Conservation (phyloP, 768 basidiomycete genomes). For the Mycena venus region DNA sequence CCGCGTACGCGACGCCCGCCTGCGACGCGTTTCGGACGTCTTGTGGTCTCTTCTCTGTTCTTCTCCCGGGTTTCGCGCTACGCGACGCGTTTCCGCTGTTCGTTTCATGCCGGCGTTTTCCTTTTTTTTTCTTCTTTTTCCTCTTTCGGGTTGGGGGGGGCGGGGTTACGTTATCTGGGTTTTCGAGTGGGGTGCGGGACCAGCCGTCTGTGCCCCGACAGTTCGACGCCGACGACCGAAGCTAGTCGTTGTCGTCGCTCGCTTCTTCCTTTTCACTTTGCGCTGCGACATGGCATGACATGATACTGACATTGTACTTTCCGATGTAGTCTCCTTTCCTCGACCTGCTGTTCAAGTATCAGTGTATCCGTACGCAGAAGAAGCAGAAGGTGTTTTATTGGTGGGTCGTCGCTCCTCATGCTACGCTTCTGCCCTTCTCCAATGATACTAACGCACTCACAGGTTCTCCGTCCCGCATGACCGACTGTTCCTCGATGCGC, state of each 20-base stretch:
- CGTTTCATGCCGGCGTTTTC: background rate
- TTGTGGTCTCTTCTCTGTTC: no score
- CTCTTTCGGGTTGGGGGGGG: background rate
- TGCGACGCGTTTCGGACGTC: background rate
- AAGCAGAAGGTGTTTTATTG: conserved; percentile 99
- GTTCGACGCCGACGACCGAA: no score
- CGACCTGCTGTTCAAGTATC: conserved; percentile 94
- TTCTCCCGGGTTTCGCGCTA: no score
- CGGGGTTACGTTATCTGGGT: background rate
- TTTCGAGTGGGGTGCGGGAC: background rate
- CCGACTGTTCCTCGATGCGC: conserved; percentile 94
- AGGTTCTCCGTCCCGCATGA: conserved; percentile 99
- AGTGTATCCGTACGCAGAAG: conserved; percentile 97
- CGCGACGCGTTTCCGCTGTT: no score
- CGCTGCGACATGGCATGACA: background rate
- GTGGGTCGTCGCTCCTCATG: conserved; percentile 62
- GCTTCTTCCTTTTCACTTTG: background rate
- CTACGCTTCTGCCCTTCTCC: conserved; percentile 18
- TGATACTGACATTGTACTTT: background rate
- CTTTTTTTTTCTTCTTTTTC: conserved; percentile 9
- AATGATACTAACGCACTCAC: conserved; percentile 8
- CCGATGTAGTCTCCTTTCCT: conserved; percentile 91
- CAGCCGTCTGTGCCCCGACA: no score
- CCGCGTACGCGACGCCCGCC: no score
- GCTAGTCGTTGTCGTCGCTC: no score